phyloP scores from a whole-genome alignment of 306 rosid genomes.

The Hylodesmum podocarpum region DNA sequence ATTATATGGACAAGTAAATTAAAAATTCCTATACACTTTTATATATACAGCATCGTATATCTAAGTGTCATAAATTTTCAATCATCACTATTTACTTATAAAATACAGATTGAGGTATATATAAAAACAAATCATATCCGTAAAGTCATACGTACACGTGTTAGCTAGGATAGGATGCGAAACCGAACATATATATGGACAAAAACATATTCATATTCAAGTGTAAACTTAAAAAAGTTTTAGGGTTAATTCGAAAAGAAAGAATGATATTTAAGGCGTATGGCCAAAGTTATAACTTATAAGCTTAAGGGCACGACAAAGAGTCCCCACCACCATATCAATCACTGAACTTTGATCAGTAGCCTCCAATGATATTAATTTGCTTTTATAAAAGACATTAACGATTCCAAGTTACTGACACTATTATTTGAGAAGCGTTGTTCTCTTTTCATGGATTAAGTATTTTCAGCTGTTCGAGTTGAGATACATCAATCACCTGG shows the following conservation, averaged over 20 bases:
- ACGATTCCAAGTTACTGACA: constrained; percentile 6
- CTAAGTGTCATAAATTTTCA: too few relatives aligned
- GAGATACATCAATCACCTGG: not conserved
- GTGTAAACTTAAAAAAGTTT: too few relatives aligned
- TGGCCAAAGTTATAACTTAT: not conserved
- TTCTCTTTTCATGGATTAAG: not conserved
- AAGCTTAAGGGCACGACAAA: not conserved
- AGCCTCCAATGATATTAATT: constrained; percentile 19
- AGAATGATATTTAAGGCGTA: not conserved
- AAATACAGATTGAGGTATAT: too few relatives aligned
- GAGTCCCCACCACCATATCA: constrained; percentile 29
- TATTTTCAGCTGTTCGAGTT: not conserved
- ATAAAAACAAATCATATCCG: too few relatives aligned
- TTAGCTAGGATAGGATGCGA: too few relatives aligned
- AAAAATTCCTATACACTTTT: too few relatives aligned
- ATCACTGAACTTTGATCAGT: constrained; percentile 26
- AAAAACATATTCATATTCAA: too few relatives aligned
- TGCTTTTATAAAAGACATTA: constrained; percentile 34
- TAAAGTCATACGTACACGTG: too few relatives aligned
- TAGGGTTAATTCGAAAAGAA: not conserved
- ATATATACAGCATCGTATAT: too few relatives aligned
- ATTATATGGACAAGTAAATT: too few relatives aligned
- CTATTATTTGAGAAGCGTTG: not conserved
- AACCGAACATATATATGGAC: too few relatives aligned
- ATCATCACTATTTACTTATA: too few relatives aligned